phyloP scores from a whole-genome alignment of 768 basidiomycete genomes.

The Podaxis sp. region DNA sequence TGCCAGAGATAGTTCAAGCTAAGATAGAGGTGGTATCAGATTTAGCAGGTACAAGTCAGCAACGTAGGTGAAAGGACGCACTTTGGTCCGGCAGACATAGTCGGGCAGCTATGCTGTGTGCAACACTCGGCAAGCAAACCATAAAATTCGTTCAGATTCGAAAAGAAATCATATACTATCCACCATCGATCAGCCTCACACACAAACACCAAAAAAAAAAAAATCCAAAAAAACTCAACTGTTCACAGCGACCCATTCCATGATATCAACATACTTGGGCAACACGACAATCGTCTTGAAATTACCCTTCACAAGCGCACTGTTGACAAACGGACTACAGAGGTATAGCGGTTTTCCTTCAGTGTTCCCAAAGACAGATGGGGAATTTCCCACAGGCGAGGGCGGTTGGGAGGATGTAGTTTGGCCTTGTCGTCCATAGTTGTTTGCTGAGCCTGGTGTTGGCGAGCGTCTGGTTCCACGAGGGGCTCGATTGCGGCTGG shows the following conservation, averaged over 20 bases:
- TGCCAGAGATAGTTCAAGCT: slow-evolving; percentile 97
- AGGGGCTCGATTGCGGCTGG: slow-evolving; percentile 25
- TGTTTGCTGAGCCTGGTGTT: slow-evolving; percentile 56
- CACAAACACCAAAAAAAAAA: not conserved
- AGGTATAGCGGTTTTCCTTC: slow-evolving; percentile 72
- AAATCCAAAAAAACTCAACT: slow-evolving; percentile 35
- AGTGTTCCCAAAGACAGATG: not conserved
- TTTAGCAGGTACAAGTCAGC: not conserved
- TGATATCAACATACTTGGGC: slow-evolving; percentile 92
- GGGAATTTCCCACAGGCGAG: slow-evolving; percentile 27
- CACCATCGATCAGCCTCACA: not conserved
- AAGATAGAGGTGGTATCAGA: slow-evolving; percentile 10
- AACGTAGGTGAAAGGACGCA: slow-evolving; percentile 32
- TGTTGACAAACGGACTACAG: slow-evolving; percentile 91
- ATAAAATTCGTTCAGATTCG: slow-evolving; percentile 96
- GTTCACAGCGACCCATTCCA: slow-evolving; percentile 97
- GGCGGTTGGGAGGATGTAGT: slow-evolving; percentile 29
- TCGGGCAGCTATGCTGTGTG: slow-evolving; percentile 83
- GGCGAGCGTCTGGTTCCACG: slow-evolving; percentile 68
- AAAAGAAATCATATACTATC: slow-evolving; percentile 94
- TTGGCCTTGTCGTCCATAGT: slow-evolving; percentile 19
- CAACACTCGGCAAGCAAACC: slow-evolving; percentile 92
- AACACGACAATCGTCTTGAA: slow-evolving; percentile 98
- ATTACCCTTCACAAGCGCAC: slow-evolving; percentile 94
- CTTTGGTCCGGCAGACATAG: slow-evolving; percentile 88